Evolutionary conservation across 2,329 filamentous ascomycete genomes (phyloP).

Genomic region (Didymella glomerata): DNA sequence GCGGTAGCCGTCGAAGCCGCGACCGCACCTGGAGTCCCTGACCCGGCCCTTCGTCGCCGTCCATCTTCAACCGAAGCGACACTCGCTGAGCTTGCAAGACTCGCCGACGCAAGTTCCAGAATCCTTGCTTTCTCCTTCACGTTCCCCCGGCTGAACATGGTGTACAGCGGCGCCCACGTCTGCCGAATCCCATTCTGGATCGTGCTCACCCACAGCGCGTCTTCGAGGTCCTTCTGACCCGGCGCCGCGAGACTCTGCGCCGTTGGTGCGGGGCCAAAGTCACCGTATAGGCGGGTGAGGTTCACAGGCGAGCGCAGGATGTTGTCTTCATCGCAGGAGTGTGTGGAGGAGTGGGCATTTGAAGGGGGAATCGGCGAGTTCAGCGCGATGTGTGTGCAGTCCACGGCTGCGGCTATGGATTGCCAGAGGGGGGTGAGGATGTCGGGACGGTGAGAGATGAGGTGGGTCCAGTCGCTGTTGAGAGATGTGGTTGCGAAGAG

Average conservation of each 20-base stretch:
- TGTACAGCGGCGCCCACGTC: constrained; percentile 87
- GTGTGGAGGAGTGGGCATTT: background rate
- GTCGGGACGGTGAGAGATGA: constrained; percentile 36
- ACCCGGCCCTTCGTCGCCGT: no score
- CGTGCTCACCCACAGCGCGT: constrained; percentile 80
- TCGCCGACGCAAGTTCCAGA: constrained; percentile 57
- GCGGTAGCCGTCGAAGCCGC: no score
- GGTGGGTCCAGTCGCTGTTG: constrained; percentile 1
- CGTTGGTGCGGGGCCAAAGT: constrained; percentile 68
- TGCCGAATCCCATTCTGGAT: constrained; percentile 80
- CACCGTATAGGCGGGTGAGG: constrained; percentile 74
- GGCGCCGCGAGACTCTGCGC: constrained; percentile 34
- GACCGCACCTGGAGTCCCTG: no score
- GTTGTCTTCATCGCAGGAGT: constrained; percentile 59
- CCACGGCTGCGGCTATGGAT: constrained; percentile 50
- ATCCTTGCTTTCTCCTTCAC: constrained; percentile 86
- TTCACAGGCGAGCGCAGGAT: constrained; percentile 75
- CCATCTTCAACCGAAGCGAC: no score
- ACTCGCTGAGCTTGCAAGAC: background rate
- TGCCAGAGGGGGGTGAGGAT: constrained; percentile 38
- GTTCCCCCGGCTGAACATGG: constrained; percentile 95
- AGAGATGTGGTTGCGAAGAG: constrained; percentile 56
- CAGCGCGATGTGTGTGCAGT: constrained; percentile 65
- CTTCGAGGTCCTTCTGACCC: constrained; percentile 63
- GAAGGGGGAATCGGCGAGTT: constrained; percentile 64